Base-by-base conservation (phyloP, 805 yeast genomes). In the Hermanozyma aechmeae region DNA sequence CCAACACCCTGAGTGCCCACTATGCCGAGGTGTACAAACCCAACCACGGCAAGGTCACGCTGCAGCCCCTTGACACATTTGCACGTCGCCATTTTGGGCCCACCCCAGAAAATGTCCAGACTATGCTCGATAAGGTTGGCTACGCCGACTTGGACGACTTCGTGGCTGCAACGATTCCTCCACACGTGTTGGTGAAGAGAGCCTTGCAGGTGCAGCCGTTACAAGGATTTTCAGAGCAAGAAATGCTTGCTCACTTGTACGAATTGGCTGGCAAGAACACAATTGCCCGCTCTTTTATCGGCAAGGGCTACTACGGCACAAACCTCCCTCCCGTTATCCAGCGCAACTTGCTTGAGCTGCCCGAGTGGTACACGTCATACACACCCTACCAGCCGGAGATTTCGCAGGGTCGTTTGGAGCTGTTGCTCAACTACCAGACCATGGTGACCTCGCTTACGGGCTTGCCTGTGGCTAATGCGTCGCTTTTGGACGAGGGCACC, bases 301-400 rank as follows among this genome's bases (percentile, higher is more conserved):
- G 98, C 38, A 82, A 83, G 52, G 98, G 98, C 23, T 92, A 89
- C 57, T 81, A 84, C 43, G 94, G 94, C 34, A 89, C 97, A 1
- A 65, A 72, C 29, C 63, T 84, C 26, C 98, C 98, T 0, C 80
- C 94, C 2, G 96, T 89, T 20, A 82, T 92, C 43, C 93, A 84
- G 62, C 76, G 98, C 52, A 92, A 92, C 48, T 57, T 92, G 34
- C 62, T 92, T 33, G 98, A 92, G 56, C 75, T 79, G 37, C 98
- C 98, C 5, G 95, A 86, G 51, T 92, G 98, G 98, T 92, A 92
- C 65, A 92, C 98, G 13, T 85, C 96, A 1, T 92, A 92, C 54
- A 92, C 98, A 15, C 98, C 98, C 20, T 92, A 92, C 56, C 98
- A 92, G 61, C 96, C 98, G 1, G 98, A 92, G 55, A 87, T 92